Evolutionary conservation across 129 eudicot genomes (phyloP), one percentile per base, ranked within the genome.

Genomic region (Escallonia herrerae): DNA sequence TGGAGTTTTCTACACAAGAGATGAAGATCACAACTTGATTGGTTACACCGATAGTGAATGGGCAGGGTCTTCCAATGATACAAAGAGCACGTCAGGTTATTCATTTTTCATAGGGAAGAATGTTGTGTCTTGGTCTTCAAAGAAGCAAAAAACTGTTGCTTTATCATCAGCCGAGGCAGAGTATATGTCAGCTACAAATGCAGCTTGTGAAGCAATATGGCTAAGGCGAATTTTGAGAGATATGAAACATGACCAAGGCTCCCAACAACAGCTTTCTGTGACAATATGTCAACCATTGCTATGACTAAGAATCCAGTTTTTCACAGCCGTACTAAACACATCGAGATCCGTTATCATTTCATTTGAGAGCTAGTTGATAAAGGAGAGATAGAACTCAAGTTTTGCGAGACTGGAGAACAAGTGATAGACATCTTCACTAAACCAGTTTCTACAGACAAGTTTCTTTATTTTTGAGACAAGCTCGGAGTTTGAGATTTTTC

Each of bases 281-380:
- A 69, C 44, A 57, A 57, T 14, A 65, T 48, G 47, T 50, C 47
- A 15, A 46, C 58, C 15, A 65, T 65, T 38, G 15, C 64, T n/a
- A 68, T 57, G 73, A 22, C 72, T 11, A 57, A 56, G 22, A 68
- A 56, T 45, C 56, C 64, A 1, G 56, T 68, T 5, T 68, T 68
- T 58, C 43, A 68, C 40, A 9, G 64, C 7, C 14, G 64, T 1
- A 13, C 44, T 3, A 68, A 68, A n/a, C 33, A 68, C 15, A 68
- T 68, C 40, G 64, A 68, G 56, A 6, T 68, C 4, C 43, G 43
- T 3, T 15, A 56, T 68, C 73, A 68, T 22, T 56, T 68, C 41
- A 57, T 68, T 5, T 43, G 73, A 50, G 41, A 68, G 2, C 9
- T 45, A 45, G 73, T 68, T 51, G 56, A 43, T 56, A 48, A 60